Conservation (phyloP, 2,329 filamentous ascomycete species). For the Mariannaea sp. region DNA sequence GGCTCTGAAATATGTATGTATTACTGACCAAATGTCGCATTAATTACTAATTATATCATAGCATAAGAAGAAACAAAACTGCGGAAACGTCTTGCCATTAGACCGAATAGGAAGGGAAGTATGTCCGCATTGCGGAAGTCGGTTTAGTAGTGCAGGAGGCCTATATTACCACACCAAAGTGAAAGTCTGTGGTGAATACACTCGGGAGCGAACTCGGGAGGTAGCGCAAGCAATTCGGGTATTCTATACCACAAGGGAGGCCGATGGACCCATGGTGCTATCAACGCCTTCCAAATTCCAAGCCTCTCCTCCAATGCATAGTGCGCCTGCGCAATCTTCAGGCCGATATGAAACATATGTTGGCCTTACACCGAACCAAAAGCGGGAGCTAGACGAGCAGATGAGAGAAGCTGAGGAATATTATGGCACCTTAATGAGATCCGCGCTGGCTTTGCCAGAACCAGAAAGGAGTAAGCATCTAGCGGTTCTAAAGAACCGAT, state of each 20-base stretch:
- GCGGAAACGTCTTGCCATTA: conserved; percentile 22
- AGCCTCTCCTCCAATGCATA: neutral
- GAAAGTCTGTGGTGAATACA: conserved; percentile 52
- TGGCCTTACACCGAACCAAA: conserved; percentile 45
- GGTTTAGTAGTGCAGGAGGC: conserved; percentile 49
- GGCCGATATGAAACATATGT: conserved; percentile 49
- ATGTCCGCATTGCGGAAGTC: conserved; percentile 52
- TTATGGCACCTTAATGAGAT: conserved; percentile 49
- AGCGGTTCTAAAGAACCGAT: conserved; percentile 55
- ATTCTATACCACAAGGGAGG: conserved; percentile 10
- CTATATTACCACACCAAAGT: conserved; percentile 52
- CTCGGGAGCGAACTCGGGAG: conserved; percentile 18
- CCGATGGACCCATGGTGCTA: neutral
- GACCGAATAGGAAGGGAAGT: conserved; percentile 39
- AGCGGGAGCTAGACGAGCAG: conserved; percentile 34
- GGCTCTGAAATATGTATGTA: conserved; percentile 42
- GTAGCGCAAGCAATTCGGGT: conserved; percentile 21
- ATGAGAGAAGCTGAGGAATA: conserved; percentile 40
- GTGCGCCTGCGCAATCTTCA: neutral
- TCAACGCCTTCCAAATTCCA: neutral
- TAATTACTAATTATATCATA: conserved; percentile 29
- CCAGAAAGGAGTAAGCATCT: conserved; percentile 42
- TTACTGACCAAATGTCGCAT: neutral
- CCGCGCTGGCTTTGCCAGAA: conserved; percentile 47
- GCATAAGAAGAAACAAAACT: conserved; percentile 39